Evolutionary conservation across 2,329 filamentous ascomycete genomes (phyloP).

Genomic region (Botryosphaeria dothidea): DNA sequence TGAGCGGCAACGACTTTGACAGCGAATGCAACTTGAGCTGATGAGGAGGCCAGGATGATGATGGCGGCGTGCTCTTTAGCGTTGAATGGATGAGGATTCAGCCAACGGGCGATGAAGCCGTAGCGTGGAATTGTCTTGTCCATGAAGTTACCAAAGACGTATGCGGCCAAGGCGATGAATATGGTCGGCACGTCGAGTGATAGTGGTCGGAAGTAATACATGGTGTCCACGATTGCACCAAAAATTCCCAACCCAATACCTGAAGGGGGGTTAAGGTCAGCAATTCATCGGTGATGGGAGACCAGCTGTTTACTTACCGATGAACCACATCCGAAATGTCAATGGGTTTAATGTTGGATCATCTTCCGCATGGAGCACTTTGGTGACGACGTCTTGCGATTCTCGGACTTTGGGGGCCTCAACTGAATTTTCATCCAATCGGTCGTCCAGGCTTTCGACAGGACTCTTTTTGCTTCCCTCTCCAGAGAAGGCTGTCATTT

Average conservation of each 20-base stretch:
- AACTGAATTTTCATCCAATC: neutral
- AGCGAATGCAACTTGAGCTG: slow-evolving; percentile 18
- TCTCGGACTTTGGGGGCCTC: neutral
- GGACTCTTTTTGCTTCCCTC: neutral
- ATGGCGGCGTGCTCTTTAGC: slow-evolving; percentile 36
- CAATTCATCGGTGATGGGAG: too few species aligned
- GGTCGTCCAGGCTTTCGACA: neutral
- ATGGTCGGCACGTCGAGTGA: slow-evolving; percentile 46
- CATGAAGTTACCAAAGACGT: slow-evolving; percentile 45
- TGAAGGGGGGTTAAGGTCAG: neutral
- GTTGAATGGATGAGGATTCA: slow-evolving; percentile 44
- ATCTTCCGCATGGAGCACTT: slow-evolving; percentile 2
- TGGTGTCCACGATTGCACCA: slow-evolving; percentile 23
- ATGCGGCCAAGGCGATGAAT: slow-evolving; percentile 48
- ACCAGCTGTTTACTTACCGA: slow-evolving; percentile 14
- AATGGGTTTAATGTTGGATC: neutral
- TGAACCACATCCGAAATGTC: slow-evolving; percentile 9
- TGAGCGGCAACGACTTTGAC: slow-evolving; percentile 20
- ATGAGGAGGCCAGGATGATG: slow-evolving; percentile 21
- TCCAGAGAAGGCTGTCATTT: neutral
- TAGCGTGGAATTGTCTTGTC: slow-evolving; percentile 36
- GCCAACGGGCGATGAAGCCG: slow-evolving; percentile 31
- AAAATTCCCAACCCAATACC: neutral
- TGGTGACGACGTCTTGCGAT: neutral
- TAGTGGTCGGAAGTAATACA: slow-evolving; percentile 53